Evolutionary conservation across 805 yeast genomes (phyloP), one percentile per base, ranked within the genome.

Genomic region (Suhomyces canberraensis): DNA sequence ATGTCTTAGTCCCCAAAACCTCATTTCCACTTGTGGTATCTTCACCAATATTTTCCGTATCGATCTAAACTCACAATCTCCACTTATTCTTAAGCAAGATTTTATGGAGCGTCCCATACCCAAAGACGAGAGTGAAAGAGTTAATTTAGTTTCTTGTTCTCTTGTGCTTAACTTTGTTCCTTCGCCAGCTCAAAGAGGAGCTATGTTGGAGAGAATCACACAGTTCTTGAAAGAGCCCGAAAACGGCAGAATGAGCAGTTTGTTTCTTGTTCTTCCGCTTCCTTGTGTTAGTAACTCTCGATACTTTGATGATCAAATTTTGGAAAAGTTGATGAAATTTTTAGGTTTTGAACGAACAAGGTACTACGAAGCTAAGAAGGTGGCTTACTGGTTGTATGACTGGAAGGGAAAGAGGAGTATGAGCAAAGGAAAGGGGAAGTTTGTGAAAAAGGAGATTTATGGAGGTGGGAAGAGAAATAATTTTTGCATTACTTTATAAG

Each of bases 151-250:
- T 0, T 86, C 95, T 6, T 83, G 95, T 44, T 87, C 96, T 0
- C 58, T 91, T 37, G 98, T 91, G 25, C 65, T 91, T 11, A 91
- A 91, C 54, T 91, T 86, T 60, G 96, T 91, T 1, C 86, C 96
- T 0, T 76, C 77, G 1, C 78, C 90, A 0, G 50, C 49, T 7
- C 74, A 63, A 11, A 63, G 98, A 36, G 97, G 97, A 2, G 75
- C 73, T 4, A 91, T 91, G 97, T 63, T 89, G 44, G 51, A 52
- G 24, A 55, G 84, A 37, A 74, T 87, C 8, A 61, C 76, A 3
- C 39, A 63, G 18, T 90, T 86, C 51, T 61, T 90, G 25, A 60
- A 59, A 25, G 52, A 52, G 3, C 67, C 74, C 3, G 36, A 41
- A 2, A 16, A 20, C 0, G 36, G 34, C 3, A 35, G 46, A 5